phyloP scores from a whole-genome alignment of 176 grass and related monocot species.

The Zizania latifolia region DNA sequence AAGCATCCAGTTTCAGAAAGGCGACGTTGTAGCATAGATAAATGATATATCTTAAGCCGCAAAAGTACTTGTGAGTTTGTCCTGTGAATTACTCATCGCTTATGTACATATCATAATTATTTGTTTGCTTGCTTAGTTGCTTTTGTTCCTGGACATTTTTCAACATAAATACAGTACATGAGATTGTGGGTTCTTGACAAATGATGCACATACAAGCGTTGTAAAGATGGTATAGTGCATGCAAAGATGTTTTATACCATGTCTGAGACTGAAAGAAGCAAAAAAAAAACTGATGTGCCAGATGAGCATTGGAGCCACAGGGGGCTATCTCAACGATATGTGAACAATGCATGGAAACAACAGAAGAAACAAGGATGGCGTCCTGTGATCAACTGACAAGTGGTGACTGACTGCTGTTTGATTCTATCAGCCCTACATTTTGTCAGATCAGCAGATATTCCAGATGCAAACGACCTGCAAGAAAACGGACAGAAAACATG shows the following conservation, averaged over 20 bases:
- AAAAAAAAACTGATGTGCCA: background rate
- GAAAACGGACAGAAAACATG: constrained; percentile 12
- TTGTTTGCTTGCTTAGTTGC: background rate
- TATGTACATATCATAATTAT: background rate
- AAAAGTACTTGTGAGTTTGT: background rate
- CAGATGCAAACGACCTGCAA: background rate
- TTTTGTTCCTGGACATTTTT: background rate
- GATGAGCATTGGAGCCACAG: background rate
- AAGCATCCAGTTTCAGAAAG: background rate
- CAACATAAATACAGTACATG: background rate
- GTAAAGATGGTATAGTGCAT: background rate
- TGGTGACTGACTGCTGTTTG: background rate
- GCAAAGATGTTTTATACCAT: too few relatives aligned
- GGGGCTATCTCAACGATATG: background rate
- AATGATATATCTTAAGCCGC: background rate
- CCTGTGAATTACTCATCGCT: background rate
- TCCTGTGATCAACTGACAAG: background rate
- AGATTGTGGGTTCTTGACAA: background rate
- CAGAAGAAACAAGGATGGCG: background rate
- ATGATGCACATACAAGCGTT: background rate
- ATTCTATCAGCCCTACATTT: background rate
- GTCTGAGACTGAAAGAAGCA: too few relatives aligned
- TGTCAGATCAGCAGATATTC: background rate
- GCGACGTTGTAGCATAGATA: background rate
- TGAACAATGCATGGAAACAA: background rate